A percentile compares a stretch with the other conserved stretches of the same genome.
Conservation (phyloP, 805 yeast species). For the Debaryomyces maramus region DNA sequence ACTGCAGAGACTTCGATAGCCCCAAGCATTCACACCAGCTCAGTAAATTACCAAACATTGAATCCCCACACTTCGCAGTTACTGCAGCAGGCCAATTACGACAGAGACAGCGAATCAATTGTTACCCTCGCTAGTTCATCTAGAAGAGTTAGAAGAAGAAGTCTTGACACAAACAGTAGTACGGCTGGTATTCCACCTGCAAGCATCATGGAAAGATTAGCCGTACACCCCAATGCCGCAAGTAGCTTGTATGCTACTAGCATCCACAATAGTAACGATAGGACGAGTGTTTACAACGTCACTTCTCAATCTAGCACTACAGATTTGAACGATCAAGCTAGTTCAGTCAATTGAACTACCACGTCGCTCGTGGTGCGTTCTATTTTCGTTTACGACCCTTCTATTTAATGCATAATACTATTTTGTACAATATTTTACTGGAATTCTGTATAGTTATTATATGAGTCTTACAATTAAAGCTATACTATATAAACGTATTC, state of each 20-base stretch:
- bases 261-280: conserved; percentile 9
- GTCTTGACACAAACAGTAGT: conserved; percentile 58
- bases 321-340: conserved; percentile 7
- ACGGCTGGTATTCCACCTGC: conserved; percentile 74
- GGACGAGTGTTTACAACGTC: conserved; percentile 9
- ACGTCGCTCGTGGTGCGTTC: no score
- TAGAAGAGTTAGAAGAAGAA: conserved; percentile 38
- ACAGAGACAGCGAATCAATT: conserved; percentile 43
- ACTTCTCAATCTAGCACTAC: conserved; percentile 8
- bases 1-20: conserved; percentile 53
- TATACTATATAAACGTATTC: no score
- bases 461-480: no score
- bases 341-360: not conserved
- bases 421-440: no score
- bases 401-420: no score
- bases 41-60: not conserved
- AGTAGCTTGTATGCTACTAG: conserved; percentile 23
- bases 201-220: conserved; percentile 60
- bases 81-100: conserved; percentile 17
- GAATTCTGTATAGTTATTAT: no score
- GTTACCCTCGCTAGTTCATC: conserved; percentile 44
- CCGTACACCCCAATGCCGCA: conserved; percentile 32
- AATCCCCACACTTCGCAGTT: conserved; percentile 1
- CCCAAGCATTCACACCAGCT: conserved; percentile 32
- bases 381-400: no score